Evolutionary conservation across 2,329 filamentous ascomycete genomes (phyloP).

Genomic region (Cladosporium sp.): DNA sequence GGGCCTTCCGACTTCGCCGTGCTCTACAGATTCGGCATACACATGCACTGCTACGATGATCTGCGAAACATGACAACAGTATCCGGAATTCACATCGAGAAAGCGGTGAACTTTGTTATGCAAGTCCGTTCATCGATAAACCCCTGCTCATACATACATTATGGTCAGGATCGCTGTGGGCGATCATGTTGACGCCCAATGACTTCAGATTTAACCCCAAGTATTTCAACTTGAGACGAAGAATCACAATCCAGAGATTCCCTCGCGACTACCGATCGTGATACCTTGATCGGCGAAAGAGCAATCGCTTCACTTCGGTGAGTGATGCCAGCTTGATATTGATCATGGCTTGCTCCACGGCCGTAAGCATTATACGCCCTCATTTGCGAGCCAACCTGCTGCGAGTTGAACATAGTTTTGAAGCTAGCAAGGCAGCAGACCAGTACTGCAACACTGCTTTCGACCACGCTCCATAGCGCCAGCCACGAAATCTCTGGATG

Average conservation of each 20-base stretch:
- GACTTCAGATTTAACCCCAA: neutral
- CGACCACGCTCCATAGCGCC: constrained; percentile 15
- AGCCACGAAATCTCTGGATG: constrained; percentile 19
- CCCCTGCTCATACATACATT: too few species aligned
- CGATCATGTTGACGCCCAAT: too few species aligned
- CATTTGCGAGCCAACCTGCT: neutral
- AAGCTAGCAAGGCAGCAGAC: constrained; percentile 17
- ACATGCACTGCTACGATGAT: too few species aligned
- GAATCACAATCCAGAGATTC: neutral
- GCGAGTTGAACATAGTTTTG: constrained; percentile 11
- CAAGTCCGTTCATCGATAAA: too few species aligned
- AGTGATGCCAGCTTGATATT: neutral
- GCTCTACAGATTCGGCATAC: too few species aligned
- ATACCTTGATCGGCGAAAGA: neutral
- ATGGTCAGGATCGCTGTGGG: too few species aligned
- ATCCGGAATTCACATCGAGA: too few species aligned
- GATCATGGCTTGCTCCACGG: neutral
- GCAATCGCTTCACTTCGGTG: neutral
- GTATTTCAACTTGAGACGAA: neutral
- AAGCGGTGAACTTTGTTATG: too few species aligned
- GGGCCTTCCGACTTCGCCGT: too few species aligned
- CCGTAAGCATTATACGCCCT: neutral
- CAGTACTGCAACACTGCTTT: constrained; percentile 16
- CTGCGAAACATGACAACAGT: too few species aligned
- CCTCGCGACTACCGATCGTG: neutral